Conservation (phyloP, 805 yeast species). For the Cyberlindnera xishuangbannaensis region DNA sequence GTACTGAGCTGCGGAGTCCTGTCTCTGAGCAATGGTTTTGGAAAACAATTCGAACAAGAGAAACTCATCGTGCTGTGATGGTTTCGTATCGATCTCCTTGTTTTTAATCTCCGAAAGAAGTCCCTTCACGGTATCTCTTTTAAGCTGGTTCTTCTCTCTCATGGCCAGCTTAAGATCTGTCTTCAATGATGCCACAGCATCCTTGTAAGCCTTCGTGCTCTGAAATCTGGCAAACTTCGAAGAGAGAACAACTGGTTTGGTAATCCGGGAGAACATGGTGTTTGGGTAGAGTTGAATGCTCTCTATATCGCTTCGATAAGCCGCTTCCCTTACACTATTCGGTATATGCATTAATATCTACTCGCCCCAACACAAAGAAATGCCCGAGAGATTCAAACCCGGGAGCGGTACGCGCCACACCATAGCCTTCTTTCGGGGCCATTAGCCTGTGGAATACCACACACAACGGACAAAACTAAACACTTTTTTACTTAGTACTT, state of each 20-base stretch:
- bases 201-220: conserved; percentile 30
- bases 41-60: conserved; percentile 31
- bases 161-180: conserved; percentile 42
- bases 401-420: too few species aligned
- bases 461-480: too few species aligned
- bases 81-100: conserved; percentile 35
- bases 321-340: too few species aligned
- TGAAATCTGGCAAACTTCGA: conserved; percentile 28
- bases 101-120: conserved; percentile 39
- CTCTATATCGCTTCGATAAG: too few species aligned
- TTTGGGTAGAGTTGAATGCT: too few species aligned
- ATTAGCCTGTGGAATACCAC: too few species aligned
- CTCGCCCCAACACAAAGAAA: too few species aligned
- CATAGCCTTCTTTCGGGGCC: too few species aligned
- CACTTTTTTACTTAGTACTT: conserved; percentile 27
- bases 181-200: conserved; percentile 31
- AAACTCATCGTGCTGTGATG: conserved; percentile 29
- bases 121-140: conserved; percentile 40
- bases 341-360: too few species aligned
- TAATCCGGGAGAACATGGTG: too few species aligned
- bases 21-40: conserved; percentile 44
- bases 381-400: too few species aligned
- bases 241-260: too few species aligned
- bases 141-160: conserved; percentile 37
- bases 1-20: conserved; percentile 45